Evolutionary conservation across 2,329 filamentous ascomycete genomes (phyloP).

Genomic region (Thielaviopsis euricoi): DNA sequence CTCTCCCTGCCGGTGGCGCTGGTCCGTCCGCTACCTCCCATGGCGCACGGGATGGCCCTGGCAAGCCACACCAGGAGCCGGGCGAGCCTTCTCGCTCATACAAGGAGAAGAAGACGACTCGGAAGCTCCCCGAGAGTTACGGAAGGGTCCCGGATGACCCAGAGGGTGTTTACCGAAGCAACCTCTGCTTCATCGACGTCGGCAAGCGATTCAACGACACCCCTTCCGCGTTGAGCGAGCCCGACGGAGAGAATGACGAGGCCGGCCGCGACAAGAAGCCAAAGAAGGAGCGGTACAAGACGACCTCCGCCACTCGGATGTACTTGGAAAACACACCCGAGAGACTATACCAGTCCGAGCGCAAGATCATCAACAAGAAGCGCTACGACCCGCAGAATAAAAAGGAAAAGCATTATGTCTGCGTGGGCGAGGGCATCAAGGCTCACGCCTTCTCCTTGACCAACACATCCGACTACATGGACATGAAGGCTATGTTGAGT

Average conservation of each 20-base stretch:
- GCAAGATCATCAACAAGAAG: not conserved
- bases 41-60: no score
- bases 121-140: not conserved
- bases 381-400: not conserved
- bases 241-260: not conserved
- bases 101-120: not conserved
- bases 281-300: not conserved
- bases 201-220: not conserved
- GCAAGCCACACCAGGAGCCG: not conserved
- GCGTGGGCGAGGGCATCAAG: not conserved
- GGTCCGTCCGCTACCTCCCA: no score
- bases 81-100: not conserved
- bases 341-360: not conserved
- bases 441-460: not conserved
- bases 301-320: not conserved
- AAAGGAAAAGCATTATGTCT: not conserved
- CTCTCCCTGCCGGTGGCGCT: no score
- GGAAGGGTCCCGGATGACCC: not conserved
- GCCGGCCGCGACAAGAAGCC: not conserved
- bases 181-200: not conserved
- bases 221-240: not conserved
- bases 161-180: not conserved
- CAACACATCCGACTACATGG: not conserved
- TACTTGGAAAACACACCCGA: not conserved
- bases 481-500: not conserved